Conservation (phyloP, 108 stramenopile species). For the Pseudonitzschia pungens region DNA sequence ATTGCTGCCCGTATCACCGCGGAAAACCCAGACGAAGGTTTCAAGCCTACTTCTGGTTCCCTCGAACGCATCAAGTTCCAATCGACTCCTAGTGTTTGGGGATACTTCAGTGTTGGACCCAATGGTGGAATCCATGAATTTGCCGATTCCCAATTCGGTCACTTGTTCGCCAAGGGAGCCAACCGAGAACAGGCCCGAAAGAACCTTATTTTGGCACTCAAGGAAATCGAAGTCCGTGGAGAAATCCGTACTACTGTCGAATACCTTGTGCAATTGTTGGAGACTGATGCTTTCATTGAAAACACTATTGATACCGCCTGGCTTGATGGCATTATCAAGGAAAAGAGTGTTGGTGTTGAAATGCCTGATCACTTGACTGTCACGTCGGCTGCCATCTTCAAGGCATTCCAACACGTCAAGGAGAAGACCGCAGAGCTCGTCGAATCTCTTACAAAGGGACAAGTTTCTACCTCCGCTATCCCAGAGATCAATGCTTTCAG, state of each 20-base stretch:
- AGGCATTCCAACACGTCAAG: slow-evolving; percentile 84
- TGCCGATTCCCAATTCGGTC: slow-evolving; percentile 98
- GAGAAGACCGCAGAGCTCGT: slow-evolving; percentile 66
- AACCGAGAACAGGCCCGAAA: slow-evolving; percentile 95
- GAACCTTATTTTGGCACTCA: slow-evolving; percentile 91
- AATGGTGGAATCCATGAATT: slow-evolving; percentile 98
- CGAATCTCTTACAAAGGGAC: slow-evolving; percentile 87
- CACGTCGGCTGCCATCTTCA: slow-evolving; percentile 86
- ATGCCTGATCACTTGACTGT: slow-evolving; percentile 83
- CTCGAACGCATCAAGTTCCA: slow-evolving; percentile 99
- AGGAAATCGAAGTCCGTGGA: slow-evolving; percentile 98
- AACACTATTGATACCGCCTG: slow-evolving; percentile 97
- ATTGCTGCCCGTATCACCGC: slow-evolving; percentile 99
- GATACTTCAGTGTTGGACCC: slow-evolving; percentile 96
- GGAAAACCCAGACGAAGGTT: slow-evolving; percentile 98
- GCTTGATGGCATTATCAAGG: slow-evolving; percentile 94
- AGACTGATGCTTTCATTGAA: slow-evolving; percentile 93
- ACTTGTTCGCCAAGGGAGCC: slow-evolving; percentile 95
- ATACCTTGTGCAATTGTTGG: slow-evolving; percentile 95
- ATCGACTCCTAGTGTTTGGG: slow-evolving; percentile 95
- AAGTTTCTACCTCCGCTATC: slow-evolving; percentile 82
- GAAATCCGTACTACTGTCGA: slow-evolving; percentile 98
- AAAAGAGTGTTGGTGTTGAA: slow-evolving; percentile 82
- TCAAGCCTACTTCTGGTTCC: slow-evolving; percentile 96
- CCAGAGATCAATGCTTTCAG: slow-evolving; percentile 88